phyloP scores from a whole-genome alignment of 2,329 filamentous ascomycete genomes.

The Aspergillus glaucus region DNA sequence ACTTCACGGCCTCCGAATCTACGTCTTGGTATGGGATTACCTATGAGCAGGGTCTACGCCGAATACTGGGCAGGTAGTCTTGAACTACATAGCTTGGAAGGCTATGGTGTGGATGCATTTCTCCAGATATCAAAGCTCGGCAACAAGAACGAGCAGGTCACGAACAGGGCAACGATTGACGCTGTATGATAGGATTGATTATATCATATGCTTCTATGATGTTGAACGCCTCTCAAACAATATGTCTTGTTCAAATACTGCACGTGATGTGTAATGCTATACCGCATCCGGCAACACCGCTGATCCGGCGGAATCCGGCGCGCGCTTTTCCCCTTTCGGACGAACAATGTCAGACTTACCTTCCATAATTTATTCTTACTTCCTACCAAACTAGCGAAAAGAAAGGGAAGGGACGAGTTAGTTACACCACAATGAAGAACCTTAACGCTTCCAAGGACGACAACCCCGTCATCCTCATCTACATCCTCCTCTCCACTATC shows the following conservation, averaged over 20 bases:
- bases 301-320: background rate
- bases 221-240: background rate
- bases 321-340: background rate
- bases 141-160: constrained; percentile 95
- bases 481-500: constrained; percentile 21
- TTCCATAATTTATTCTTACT: background rate
- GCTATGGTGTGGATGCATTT: constrained; percentile 93
- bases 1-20: constrained; percentile 79
- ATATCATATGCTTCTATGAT: constrained; percentile 4
- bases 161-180: constrained; percentile 69
- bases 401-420: background rate
- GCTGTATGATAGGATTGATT: constrained; percentile 49
- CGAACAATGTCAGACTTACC: background rate
- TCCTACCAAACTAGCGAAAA: too few species aligned
- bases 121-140: constrained; percentile 92
- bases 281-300: background rate
- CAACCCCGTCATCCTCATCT: constrained; percentile 20
- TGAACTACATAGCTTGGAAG: constrained; percentile 85
- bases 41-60: constrained; percentile 88
- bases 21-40: constrained; percentile 84
- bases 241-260: too few species aligned
- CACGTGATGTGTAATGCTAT: too few species aligned
- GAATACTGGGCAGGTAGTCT: constrained; percentile 97
- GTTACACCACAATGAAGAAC: constrained; percentile 14
- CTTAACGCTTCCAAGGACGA: constrained; percentile 19